phyloP scores from a whole-genome alignment of 2,329 filamentous ascomycete genomes.

The Ceratocystis harringtonii region DNA sequence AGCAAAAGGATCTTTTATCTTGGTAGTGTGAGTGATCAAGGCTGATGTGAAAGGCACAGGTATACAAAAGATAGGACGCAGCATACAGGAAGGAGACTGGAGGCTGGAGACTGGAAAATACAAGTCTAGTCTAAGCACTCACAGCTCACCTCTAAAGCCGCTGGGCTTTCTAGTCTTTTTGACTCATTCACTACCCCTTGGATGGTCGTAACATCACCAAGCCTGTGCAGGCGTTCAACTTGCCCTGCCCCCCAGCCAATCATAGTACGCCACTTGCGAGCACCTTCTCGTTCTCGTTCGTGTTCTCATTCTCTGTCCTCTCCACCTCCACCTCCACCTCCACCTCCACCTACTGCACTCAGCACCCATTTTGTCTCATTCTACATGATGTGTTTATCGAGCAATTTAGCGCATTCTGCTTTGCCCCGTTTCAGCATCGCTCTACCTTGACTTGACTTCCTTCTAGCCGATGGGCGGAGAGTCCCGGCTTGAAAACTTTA shows the following conservation, averaged over 20 bases:
- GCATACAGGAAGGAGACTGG: too few species aligned
- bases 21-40: too few species aligned
- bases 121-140: too few species aligned
- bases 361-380: too few species aligned
- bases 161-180: too few species aligned
- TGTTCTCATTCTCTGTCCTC: background rate
- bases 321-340: background rate
- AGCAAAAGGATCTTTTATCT: background rate
- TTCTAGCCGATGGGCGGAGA: slow-evolving; percentile 11
- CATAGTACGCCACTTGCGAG: background rate
- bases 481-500: background rate
- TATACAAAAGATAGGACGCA: too few species aligned
- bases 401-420: background rate
- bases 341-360: background rate
- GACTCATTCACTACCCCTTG: too few species aligned
- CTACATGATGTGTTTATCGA: background rate
- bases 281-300: background rate
- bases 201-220: too few species aligned
- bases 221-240: too few species aligned
- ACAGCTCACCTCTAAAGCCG: too few species aligned
- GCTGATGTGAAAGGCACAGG: too few species aligned
- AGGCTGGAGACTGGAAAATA: too few species aligned
- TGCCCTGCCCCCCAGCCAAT: background rate
- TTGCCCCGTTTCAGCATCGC: background rate
- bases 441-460: background rate